Conservation (phyloP, 1,284 basidiomycete genomes). For the Mycena sp. region DNA sequence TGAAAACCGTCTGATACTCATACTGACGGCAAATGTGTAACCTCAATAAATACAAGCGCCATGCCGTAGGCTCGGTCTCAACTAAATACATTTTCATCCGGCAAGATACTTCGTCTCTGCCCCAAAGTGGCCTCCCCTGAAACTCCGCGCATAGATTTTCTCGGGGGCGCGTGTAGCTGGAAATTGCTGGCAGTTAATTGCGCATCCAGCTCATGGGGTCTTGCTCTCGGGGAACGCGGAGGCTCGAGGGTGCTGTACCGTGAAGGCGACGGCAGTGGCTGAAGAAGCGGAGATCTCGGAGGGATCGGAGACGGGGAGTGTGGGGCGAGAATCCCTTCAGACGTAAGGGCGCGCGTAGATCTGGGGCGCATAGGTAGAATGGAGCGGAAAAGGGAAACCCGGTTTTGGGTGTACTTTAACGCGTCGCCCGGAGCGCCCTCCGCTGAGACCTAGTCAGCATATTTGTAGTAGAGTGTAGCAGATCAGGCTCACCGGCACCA, state of each 20-base stretch:
- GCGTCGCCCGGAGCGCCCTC: conserved; percentile 40
- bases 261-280: conserved; percentile 31
- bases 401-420: conserved; percentile 31
- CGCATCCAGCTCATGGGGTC: conserved; percentile 41
- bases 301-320: conserved; percentile 51
- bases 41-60: conserved; percentile 14
- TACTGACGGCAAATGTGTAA: neutral
- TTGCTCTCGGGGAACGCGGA: conserved; percentile 44
- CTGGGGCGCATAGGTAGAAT: conserved; percentile 57
- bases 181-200: conserved; percentile 35
- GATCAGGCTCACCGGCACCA: conserved; percentile 15
- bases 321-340: conserved; percentile 72
- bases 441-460: conserved; percentile 11
- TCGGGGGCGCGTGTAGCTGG: conserved; percentile 46
- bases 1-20: neutral
- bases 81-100: conserved; percentile 34
- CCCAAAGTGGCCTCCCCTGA: conserved; percentile 38
- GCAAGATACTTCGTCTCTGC: conserved; percentile 40
- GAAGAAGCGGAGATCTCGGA: conserved; percentile 36
- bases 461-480: neutral
- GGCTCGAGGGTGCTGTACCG: conserved; percentile 38
- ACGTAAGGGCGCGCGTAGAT: conserved; percentile 43
- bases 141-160: conserved; percentile 34
- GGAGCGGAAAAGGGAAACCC: conserved; percentile 72
- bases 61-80: conserved; percentile 5